phyloP scores from a whole-genome alignment of 2,329 filamentous ascomycete species.

The Ciborinia camelliae region DNA sequence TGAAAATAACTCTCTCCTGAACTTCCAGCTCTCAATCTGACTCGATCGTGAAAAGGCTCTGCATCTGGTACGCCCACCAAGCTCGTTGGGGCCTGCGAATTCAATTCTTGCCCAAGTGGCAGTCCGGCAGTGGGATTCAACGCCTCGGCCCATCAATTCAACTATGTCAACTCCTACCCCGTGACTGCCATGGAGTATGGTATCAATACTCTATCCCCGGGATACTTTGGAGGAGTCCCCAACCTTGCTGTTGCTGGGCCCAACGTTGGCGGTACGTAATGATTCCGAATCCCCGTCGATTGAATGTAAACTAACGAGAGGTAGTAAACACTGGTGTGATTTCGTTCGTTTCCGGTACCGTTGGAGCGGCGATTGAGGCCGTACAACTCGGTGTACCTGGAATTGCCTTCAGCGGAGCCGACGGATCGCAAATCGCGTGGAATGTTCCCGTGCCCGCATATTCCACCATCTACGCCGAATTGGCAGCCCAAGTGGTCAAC shows the following conservation, averaged over 20 bases:
- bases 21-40: not conserved
- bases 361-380: slow-evolving; percentile 10
- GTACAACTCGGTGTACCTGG: not conserved
- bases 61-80: not conserved
- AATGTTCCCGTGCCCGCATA: not conserved
- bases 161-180: slow-evolving; percentile 13
- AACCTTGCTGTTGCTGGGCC: slow-evolving; percentile 10
- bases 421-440: slow-evolving; percentile 3
- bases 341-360: not conserved
- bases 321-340: slow-evolving; percentile 12
- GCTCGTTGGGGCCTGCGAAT: not conserved
- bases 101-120: slow-evolving; percentile 8
- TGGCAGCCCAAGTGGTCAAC: not conserved
- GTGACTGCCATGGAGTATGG: slow-evolving; percentile 3
- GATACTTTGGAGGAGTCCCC: slow-evolving; percentile 9
- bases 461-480: slow-evolving; percentile 8
- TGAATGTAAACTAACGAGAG: not conserved
- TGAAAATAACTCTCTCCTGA: not conserved
- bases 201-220: not conserved
- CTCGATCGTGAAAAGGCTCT: not conserved
- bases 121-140: slow-evolving; percentile 9
- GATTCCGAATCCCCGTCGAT: not conserved
- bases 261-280: slow-evolving; percentile 9
- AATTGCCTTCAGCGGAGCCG: slow-evolving; percentile 13
- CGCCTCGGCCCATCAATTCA: slow-evolving; percentile 8